phyloP scores from a whole-genome alignment of 495 filamentous ascomycete species.

The Aspergillus heteromorphus region DNA sequence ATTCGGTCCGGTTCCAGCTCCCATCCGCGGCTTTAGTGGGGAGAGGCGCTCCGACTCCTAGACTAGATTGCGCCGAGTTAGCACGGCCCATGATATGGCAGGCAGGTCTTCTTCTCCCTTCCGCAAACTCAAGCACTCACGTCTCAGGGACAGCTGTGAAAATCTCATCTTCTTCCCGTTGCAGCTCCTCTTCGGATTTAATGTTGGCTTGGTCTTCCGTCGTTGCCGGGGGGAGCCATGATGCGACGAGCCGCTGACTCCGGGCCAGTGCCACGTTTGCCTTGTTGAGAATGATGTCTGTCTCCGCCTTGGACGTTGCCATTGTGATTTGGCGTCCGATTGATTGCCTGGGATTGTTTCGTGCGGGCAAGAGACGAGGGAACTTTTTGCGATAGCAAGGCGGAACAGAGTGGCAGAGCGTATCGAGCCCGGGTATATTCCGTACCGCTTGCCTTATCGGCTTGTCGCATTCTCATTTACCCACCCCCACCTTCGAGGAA shows the following conservation, averaged over 20 bases:
- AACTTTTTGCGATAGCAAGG: constrained; percentile 13
- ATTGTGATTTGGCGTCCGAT: constrained; percentile 9
- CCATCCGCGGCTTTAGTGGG: constrained; percentile 37
- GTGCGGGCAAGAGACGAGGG: not conserved
- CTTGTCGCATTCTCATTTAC: not conserved
- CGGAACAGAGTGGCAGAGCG: constrained; percentile 9
- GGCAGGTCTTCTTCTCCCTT: not conserved
- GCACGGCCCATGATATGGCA: not conserved
- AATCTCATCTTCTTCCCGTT: constrained; percentile 46
- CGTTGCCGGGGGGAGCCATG: constrained; percentile 46
- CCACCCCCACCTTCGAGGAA: too few species aligned
- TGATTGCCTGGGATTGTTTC: not conserved
- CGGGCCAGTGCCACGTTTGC: constrained; percentile 46
- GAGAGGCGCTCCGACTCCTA: constrained; percentile 44
- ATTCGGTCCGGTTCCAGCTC: constrained; percentile 35
- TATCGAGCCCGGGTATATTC: not conserved
- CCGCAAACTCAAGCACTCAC: constrained; percentile 21
- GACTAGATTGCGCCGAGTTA: constrained; percentile 21
- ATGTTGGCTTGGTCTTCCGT: constrained; percentile 37
- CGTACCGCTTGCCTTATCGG: constrained; percentile 1
- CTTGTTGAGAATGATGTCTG: constrained; percentile 46
- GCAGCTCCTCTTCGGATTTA: constrained; percentile 39
- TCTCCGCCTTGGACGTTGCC: constrained; percentile 35
- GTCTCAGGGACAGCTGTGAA: constrained; percentile 49
- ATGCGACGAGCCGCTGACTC: constrained; percentile 47